phyloP scores from a whole-genome alignment of 768 basidiomycete genomes.

The Crucibulum laeve region DNA sequence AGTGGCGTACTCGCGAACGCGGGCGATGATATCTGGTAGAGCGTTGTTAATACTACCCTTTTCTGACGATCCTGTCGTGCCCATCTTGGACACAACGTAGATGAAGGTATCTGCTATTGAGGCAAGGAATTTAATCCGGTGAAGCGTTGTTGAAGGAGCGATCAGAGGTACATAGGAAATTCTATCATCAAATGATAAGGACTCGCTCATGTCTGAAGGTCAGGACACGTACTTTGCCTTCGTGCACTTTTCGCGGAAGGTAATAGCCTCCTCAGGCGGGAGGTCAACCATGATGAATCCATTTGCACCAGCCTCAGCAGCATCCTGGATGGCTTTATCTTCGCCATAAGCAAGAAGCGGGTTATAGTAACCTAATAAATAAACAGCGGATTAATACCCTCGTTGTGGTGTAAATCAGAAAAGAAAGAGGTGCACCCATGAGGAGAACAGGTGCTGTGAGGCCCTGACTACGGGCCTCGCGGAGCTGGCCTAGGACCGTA shows the following conservation, averaged over 20 bases:
- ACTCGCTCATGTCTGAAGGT: background rate
- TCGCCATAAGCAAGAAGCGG: slow-evolving; percentile 94
- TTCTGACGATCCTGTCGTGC: slow-evolving; percentile 91
- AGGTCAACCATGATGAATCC: slow-evolving; percentile 98
- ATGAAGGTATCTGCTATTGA: slow-evolving; percentile 97
- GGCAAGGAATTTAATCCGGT: slow-evolving; percentile 86
- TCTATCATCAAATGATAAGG: slow-evolving; percentile 33
- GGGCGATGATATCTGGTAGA: slow-evolving; percentile 79
- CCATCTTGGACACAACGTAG: slow-evolving; percentile 99
- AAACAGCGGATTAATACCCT: slow-evolving; percentile 7
- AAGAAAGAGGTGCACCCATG: slow-evolving; percentile 62
- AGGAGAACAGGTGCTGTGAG: slow-evolving; percentile 84
- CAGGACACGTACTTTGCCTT: slow-evolving; percentile 60
- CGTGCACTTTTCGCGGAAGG: slow-evolving; percentile 85
- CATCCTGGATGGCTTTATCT: slow-evolving; percentile 89
- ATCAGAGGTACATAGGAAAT: slow-evolving; percentile 94
- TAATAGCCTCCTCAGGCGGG: slow-evolving; percentile 92
- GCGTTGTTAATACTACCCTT: slow-evolving; percentile 64
- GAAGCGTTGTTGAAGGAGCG: slow-evolving; percentile 86
- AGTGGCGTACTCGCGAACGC: slow-evolving; percentile 73
- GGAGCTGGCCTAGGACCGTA: slow-evolving; percentile 68
- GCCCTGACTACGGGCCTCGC: slow-evolving; percentile 77
- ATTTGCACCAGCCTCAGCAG: slow-evolving; percentile 86
- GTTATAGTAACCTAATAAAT: slow-evolving; percentile 88
- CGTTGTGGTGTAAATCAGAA: background rate